Base-by-base conservation (phyloP, 805 yeast genomes). In the Metschnikowia continentalis region DNA sequence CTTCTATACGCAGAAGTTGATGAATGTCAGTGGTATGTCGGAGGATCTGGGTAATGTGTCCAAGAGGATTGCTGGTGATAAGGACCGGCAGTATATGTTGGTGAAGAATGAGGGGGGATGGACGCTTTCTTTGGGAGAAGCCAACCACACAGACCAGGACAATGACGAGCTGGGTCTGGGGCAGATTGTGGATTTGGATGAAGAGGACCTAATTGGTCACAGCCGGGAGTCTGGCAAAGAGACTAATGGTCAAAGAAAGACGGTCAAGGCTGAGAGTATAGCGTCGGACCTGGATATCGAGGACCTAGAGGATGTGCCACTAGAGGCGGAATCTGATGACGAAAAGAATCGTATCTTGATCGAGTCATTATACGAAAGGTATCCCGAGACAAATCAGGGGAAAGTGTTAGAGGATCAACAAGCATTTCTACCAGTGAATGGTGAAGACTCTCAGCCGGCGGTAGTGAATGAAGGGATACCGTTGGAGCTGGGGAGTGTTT, bases 21-120 rank as follows among this genome's bases (percentile, higher is more conserved):
- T 94, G 88, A 84, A 83, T 55, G 82, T 86, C 0, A 80, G 88
- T 7, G 98, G 97, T 0, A 77, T 88, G 82, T 87, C 85, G 35
- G 82, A 75, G 39, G 79, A 75, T 13, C 73, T 76, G 5, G 59
- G 60, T 2, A 75, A 70, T 48, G 66, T 75, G 0, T 71, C 77
- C 7, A 69, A 80, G 50, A 75, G 97, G 47, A 81, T 94, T 4
- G 90, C 96, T 0, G 88, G 97, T 37, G 96, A 90, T 58, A 82
- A 79, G 55, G 88, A 86, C 55, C 75, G 83, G 53, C 84, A 84
- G 54, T 94, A 94, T 61, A 79, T 85, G 43, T 75, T 94, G 46
- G 79, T 86, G 19, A 80, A 85, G 56, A 87, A 85, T 37, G 88
- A 85, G 10, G 85, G 83, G 56, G 97, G 97, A 0, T 91, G 94